Evolutionary conservation across 768 basidiomycete genomes (phyloP), one percentile per base, ranked within the genome.

Genomic region (Russula foetens): DNA sequence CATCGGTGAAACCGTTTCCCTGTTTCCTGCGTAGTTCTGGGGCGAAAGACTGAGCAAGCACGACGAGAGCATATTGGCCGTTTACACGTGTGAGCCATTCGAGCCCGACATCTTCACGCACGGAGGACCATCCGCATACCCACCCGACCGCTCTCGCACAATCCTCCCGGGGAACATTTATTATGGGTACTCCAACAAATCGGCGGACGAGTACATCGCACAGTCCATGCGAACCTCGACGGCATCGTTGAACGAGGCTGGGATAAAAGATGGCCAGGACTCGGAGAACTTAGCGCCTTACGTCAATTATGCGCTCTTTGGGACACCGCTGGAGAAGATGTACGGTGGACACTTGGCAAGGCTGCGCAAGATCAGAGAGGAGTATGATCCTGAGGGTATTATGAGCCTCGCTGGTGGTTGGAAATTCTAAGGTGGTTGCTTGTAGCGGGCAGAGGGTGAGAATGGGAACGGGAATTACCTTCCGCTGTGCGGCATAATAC

Each of bases 381-480:
- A 49, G 26, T 74, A 81, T 53, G 86, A 88, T 68, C 85, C 85
- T 0, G 53, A 71, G 8, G 76, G 81, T 65, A 75, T 86, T 43
- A 87, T 88, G 84, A 78, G 76, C 19, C 77, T 85, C 19, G 76
- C 85, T n/a, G 85, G 85, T 7, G 86, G 85, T 7, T 86, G 77
- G 69, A 86, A 84, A 70, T 53, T 64, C 35, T 61, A 29, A 41
- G 31, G n/a, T n/a, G n/a, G n/a, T n/a, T n/a, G n/a, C n/a, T n/a
- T n/a, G n/a, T n/a, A n/a, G n/a, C n/a, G n/a, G n/a, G n/a, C n/a
- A n/a, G n/a, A n/a, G n/a, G n/a, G n/a, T n/a, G n/a, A n/a, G n/a
- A n/a, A n/a, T n/a, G n/a, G n/a, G n/a, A n/a, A n/a, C n/a, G n/a
- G n/a, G n/a, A n/a, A n/a, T n/a, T n/a, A n/a, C n/a, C n/a, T n/a